Evolutionary conservation across 176 grass and related monocot species (phyloP), one percentile per base, ranked within the genome.

Genomic region (Thinopyrum elongatum): DNA sequence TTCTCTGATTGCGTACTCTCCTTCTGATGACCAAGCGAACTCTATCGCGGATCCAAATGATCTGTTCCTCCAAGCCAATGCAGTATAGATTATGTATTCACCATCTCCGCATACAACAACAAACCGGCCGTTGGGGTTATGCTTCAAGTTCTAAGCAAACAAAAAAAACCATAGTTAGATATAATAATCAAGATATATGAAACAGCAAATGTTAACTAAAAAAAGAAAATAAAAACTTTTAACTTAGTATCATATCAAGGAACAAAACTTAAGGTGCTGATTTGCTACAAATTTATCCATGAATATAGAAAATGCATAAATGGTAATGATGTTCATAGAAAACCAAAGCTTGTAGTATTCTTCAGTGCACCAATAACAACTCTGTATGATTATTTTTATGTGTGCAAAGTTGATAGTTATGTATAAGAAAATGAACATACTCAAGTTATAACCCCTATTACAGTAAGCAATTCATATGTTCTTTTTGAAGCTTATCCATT

Each of bases 101-200:
- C 94, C 94, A 80, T 99, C 97, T 96, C 97, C 97, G 7, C 97
- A 99, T 58, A 99, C 97, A 72, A 95, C 94, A 80, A 96, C 97
- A 86, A 99, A 96, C 79, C 97, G 90, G 2, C 97, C 97, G 86
- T 96, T 99, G 68, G 90, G 97, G 31, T 99, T 99, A 88, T 99
- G 97, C 88, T 94, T 99, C 82, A 99, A 95, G 84, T 77, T 99
- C 97, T 99, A 90, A 66, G 23, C 34, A 88, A 92, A 84, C 6
- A 74, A 90, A 83, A 80, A 22, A 66, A 66, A 12, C 59, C 23
- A 53, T 51, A 80, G 10, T 91, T 44, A 85, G 77, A 87, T 81
- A 82, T 5, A 61, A 28, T 49, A 64, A 36, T 76, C 28, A 35
- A 62, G n/a, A 78, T 12, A 33, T 83, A 75, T 53, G 19, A 33